Evolutionary conservation across 164 flowering plant species (phyloP).

Genomic region (Malania oleifera): DNA sequence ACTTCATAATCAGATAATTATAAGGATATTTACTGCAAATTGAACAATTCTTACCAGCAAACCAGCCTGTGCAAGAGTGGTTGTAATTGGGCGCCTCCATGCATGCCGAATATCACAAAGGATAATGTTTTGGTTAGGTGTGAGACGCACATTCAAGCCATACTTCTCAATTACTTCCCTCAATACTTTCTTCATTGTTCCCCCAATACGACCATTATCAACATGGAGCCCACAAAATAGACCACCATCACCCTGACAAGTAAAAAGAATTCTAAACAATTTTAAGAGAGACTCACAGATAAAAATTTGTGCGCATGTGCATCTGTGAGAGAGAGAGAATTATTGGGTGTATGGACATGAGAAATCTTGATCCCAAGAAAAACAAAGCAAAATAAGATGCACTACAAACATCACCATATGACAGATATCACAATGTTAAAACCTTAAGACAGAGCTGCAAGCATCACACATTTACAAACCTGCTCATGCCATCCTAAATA

Average conservation of each 20-base stretch:
- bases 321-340: too few species aligned
- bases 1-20: not conserved
- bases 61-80: conserved; percentile 88
- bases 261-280: not conserved
- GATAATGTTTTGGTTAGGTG: conserved; percentile 92
- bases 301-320: too few species aligned
- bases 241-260: conserved; percentile 72
- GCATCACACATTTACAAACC: conserved; percentile 29
- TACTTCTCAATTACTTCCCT: conserved; percentile 92
- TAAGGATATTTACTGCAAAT: not conserved
- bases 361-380: not conserved
- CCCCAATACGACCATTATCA: conserved; percentile 92
- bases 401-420: not conserved
- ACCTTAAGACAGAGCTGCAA: not conserved
- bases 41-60: conserved; percentile 54
- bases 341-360: too few species aligned
- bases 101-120: conserved; percentile 70
- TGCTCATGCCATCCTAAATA: conserved; percentile 97
- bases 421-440: not conserved
- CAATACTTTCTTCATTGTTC: conserved; percentile 71
- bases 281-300: not conserved
- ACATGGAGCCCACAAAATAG: conserved; percentile 92
- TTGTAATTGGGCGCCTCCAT: conserved; percentile 79
- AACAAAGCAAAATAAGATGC: not conserved
- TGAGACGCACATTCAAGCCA: conserved; percentile 73